phyloP scores from a whole-genome alignment of 2,329 filamentous ascomycete species.

The Pseudogymnoascus sp. region DNA sequence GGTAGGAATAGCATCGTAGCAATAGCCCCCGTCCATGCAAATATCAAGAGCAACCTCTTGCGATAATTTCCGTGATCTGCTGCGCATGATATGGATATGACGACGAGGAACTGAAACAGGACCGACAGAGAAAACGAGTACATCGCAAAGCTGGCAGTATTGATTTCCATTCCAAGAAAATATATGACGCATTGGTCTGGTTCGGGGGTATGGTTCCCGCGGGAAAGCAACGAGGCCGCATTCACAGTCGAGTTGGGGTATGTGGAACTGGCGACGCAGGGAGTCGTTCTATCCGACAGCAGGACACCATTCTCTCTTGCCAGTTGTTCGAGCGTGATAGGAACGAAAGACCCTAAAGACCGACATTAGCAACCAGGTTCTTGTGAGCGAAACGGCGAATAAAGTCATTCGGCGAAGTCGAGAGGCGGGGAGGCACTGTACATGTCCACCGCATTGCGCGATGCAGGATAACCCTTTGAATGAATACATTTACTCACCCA shows the following conservation, averaged over 20 bases:
- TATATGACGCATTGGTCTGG: constrained; percentile 67
- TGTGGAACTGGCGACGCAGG: constrained; percentile 59
- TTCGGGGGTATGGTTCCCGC: constrained; percentile 2
- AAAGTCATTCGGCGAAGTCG: not conserved
- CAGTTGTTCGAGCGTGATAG: constrained; percentile 87
- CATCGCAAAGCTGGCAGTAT: constrained; percentile 96
- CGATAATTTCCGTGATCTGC: constrained; percentile 90
- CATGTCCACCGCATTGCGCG: not conserved
- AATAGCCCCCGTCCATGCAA: constrained; percentile 72
- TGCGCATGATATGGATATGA: constrained; percentile 92
- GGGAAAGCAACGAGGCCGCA: constrained; percentile 14
- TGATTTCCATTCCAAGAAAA: constrained; percentile 76
- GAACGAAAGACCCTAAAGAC: constrained; percentile 75
- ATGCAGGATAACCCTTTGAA: not conserved
- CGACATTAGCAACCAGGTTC: constrained; percentile 14
- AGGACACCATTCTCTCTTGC: constrained; percentile 88
- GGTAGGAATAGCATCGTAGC: constrained; percentile 85
- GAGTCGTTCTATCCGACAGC: constrained; percentile 63
- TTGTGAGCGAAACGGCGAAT: constrained; percentile 18
- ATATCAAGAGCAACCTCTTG: constrained; percentile 78
- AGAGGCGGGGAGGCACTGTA: not conserved
- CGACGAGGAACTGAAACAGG: constrained; percentile 76
- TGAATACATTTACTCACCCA: constrained; percentile 46
- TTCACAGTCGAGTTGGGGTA: constrained; percentile 21
- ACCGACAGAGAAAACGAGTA: constrained; percentile 96